Evolutionary conservation across 371 early-diverging fungal species (phyloP).

Genomic region (Syncephalastrum contaminatum): DNA sequence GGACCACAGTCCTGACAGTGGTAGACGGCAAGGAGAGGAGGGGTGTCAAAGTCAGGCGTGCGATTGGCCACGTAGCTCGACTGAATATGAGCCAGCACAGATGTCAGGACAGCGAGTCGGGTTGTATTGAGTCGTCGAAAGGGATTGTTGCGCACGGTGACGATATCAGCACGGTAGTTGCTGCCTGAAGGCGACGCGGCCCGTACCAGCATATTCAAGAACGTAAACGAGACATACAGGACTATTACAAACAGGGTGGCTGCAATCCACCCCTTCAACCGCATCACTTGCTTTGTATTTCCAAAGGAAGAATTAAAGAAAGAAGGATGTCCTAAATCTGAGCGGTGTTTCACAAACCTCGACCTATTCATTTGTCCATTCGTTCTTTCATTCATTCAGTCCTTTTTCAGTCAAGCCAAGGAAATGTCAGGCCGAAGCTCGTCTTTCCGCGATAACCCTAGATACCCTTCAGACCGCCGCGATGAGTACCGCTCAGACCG

Average conservation of each 20-base stretch:
- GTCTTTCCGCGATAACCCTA: no score
- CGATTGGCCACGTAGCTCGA: slow-evolving; percentile 42
- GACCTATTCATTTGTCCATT: no score
- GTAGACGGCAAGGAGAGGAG: slow-evolving; percentile 35
- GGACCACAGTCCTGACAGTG: slow-evolving; percentile 32
- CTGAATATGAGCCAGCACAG: slow-evolving; percentile 41
- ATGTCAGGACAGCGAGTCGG: slow-evolving; percentile 9
- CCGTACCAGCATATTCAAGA: slow-evolving; percentile 8
- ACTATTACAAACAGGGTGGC: slow-evolving; percentile 12
- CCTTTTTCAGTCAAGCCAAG: no score
- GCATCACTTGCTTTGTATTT: not conserved
- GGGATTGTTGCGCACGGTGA: slow-evolving; percentile 12
- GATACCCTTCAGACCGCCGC: no score
- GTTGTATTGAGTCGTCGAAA: slow-evolving; percentile 11
- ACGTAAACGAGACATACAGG: slow-evolving; percentile 14
- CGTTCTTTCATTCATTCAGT: no score
- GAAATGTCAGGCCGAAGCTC: no score
- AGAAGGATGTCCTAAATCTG: no score
- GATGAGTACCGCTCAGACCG: no score
- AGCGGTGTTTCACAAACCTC: no score
- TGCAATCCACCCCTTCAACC: slow-evolving; percentile 13
- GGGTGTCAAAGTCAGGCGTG: slow-evolving; percentile 42
- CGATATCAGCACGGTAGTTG: slow-evolving; percentile 3
- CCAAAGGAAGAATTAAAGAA: slow-evolving; percentile 26
- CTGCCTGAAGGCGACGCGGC: slow-evolving; percentile 1